Percentiles rank a stretch among this genome's conserved stretches.
phyloP scores from a whole-genome alignment of 805 yeast species.

The Lachancea quebecensis region DNA sequence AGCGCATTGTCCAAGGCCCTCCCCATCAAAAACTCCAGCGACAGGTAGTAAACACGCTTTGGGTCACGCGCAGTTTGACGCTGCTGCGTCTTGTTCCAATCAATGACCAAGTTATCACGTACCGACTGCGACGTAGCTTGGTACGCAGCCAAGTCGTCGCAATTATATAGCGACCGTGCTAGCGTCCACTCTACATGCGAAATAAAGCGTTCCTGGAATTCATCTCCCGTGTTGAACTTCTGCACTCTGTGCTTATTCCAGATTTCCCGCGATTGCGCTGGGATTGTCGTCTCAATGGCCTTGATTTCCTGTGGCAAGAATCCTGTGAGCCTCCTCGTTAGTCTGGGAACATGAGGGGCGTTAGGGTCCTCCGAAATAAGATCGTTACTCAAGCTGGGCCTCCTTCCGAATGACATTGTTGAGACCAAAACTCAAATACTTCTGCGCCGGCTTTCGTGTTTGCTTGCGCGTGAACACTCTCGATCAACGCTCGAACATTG shows the following conservation, averaged over 20 bases:
- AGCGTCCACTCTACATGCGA: constrained; percentile 84
- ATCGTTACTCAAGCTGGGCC: constrained; percentile 18
- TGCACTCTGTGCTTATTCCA: constrained; percentile 68
- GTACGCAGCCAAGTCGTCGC: constrained; percentile 88
- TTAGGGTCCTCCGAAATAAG: constrained; percentile 29
- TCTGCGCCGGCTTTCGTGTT: no score
- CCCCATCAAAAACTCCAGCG: constrained; percentile 89
- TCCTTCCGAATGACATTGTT: constrained; percentile 14
- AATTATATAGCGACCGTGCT: constrained; percentile 87
- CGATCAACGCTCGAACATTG: no score
- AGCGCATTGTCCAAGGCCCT: constrained; percentile 91
- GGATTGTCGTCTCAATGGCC: constrained; percentile 74
- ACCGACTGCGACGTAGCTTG: constrained; percentile 78
- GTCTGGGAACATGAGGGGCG: constrained; percentile 38
- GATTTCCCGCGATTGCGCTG: constrained; percentile 63
- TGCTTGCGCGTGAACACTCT: no score
- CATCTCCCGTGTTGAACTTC: constrained; percentile 43
- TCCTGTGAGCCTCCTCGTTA: constrained; percentile 74
- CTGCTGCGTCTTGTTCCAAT: constrained; percentile 94
- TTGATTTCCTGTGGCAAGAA: constrained; percentile 85
- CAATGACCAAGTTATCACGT: constrained; percentile 70
- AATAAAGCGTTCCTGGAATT: constrained; percentile 63
- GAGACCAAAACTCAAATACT: no score
- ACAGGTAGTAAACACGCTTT: constrained; percentile 79
- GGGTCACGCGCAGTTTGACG: constrained; percentile 75